Base-by-base conservation (phyloP, 1,284 basidiomycete species). In the Fomitopsis pinicola region DNA sequence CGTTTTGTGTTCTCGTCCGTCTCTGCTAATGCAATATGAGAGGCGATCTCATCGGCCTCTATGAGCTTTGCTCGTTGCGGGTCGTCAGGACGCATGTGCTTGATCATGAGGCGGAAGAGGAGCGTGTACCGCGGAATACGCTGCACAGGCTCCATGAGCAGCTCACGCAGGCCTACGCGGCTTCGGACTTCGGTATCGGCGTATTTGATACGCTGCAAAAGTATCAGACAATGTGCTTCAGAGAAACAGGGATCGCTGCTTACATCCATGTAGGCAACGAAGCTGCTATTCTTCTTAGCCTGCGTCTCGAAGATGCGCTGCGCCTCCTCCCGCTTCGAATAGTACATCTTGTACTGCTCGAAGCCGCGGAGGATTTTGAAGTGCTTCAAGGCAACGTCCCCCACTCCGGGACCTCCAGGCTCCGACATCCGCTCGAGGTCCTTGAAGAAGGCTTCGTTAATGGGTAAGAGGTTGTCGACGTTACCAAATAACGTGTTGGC, bases 81-180 rank as follows among this genome's bases (percentile, higher is more conserved):
- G 67, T 96, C 93, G 52, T 81, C 79, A 0, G 83, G 83, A 12
- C 83, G 82, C 90, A 96, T 92, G 69, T 90, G 84, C 74, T 95
- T 95, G 68, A 94, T 81, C 89, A 97, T 96, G 1, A 83, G 88
- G 66, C 94, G 89, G 75, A 98, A 94, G 64, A 99, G 82, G 28
- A 99, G 81, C 2, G 94, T 97, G 76, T 99, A 99, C 60, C 97
- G 83, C 1, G 97, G 96, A 65, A 99, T 94, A 33, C 97, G 89
- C 74, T 99, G 97, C n/a, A 98, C 94, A n/a, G 97, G 97, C 71
- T 99, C 97, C 87, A 98, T 98, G 46, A 99, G 81, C 46, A 99
- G 85, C 74, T 99, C 97, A 22, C 94, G 86, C 45, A 99, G 81
- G 14, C 97, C 95, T 55, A 96, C 85, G 62, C 91, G 88, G 71